Evolutionary conservation across 1,139 yeast genomes (phyloP).

Genomic region (Spathaspora sp.): DNA sequence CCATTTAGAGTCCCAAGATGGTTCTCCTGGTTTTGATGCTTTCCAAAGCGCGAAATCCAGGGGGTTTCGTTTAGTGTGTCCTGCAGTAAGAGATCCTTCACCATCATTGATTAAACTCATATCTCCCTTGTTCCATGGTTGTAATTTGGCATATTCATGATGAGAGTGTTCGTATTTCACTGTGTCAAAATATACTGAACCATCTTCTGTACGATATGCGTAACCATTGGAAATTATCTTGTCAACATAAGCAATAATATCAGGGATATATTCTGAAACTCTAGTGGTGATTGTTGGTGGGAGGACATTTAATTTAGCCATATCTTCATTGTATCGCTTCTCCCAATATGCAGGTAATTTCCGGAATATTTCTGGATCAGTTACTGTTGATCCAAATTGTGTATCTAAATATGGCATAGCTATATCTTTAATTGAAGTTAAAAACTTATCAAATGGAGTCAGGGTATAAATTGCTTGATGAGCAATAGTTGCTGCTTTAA

Average conservation of each 20-base stretch:
- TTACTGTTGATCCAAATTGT: slow-evolving; percentile 70
- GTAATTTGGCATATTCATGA: slow-evolving; percentile 91
- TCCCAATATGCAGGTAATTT: slow-evolving; percentile 91
- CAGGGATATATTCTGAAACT: slow-evolving; percentile 96
- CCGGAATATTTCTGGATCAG: slow-evolving; percentile 81
- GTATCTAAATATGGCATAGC: slow-evolving; percentile 72
- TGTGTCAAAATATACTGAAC: slow-evolving; percentile 95
- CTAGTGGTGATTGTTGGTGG: slow-evolving; percentile 87
- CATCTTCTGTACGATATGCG: slow-evolving; percentile 80
- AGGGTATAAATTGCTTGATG: slow-evolving; percentile 36
- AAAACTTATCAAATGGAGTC: slow-evolving; percentile 36
- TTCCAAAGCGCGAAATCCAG: slow-evolving; percentile 98
- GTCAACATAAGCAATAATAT: slow-evolving; percentile 77
- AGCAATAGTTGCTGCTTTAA: slow-evolving; percentile 63
- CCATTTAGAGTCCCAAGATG: slow-evolving; percentile 95
- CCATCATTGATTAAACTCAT: slow-evolving; percentile 87
- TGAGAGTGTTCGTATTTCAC: slow-evolving; percentile 69
- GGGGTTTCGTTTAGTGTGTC: slow-evolving; percentile 60
- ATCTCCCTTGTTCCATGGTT: slow-evolving; percentile 97
- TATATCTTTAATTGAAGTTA: slow-evolving; percentile 62
- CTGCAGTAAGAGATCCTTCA: slow-evolving; percentile 80
- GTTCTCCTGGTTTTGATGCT: slow-evolving; percentile 95
- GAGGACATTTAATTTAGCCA: slow-evolving; percentile 79
- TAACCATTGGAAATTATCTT: slow-evolving; percentile 74
- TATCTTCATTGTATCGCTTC: slow-evolving; percentile 75